Base-by-base conservation (phyloP, 2,329 filamentous ascomycete genomes). In the Calycina herbarum region DNA sequence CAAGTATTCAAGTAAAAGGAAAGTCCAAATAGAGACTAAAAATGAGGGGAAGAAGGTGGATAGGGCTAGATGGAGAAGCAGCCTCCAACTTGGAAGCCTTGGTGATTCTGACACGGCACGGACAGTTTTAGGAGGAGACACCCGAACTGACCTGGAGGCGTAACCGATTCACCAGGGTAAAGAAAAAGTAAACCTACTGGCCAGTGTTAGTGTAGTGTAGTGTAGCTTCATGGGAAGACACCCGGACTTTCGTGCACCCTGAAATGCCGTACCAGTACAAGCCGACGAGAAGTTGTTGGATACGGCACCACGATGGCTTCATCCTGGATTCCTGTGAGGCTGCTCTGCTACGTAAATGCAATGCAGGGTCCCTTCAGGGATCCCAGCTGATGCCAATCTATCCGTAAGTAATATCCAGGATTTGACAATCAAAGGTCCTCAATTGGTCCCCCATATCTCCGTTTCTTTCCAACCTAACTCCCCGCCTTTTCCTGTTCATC, bases 71-170 rank as follows among this genome's bases (percentile, higher is more conserved):
- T 38, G 35, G n/a, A 27, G 8, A 20, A 24, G 45, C 45, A 27
- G 45, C 7, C 45, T 8, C 24, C 45, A 51, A 51, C 20, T 24
- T 51, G 20, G 24, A 11, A 27, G 20, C 48, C 48, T 54, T 54
- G 48, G 48, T 5, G 48, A 54, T 54, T 54, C 48, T 54, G 48
- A 54, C 48, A 54, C 48, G 48, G 48, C 48, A 54, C 48, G 48
- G 48, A 27, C 48, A 24, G 45, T 51, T 51, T 51, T 24, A 51
- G 45, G 20, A 54, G 48, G 27, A 24, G 45, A 8, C n/a, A 10
- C n/a, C 42, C 42, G 42, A n/a, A 42, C 38, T 13, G 38, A 6
- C 5, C 38, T 29, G 27, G 27, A 29, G 8, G 11, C 17, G 42
- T 17, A 45, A n/a, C 15, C 42, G 42, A 5, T 5, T 45, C 42